A percentile compares a stretch with the other conserved stretches of the same genome.
These are phyloP conservation scores for Astrocystis sublimbata DNA, from an alignment of 495 filamentous ascomycete genomes.

Conservation along the genomic window DNA sequence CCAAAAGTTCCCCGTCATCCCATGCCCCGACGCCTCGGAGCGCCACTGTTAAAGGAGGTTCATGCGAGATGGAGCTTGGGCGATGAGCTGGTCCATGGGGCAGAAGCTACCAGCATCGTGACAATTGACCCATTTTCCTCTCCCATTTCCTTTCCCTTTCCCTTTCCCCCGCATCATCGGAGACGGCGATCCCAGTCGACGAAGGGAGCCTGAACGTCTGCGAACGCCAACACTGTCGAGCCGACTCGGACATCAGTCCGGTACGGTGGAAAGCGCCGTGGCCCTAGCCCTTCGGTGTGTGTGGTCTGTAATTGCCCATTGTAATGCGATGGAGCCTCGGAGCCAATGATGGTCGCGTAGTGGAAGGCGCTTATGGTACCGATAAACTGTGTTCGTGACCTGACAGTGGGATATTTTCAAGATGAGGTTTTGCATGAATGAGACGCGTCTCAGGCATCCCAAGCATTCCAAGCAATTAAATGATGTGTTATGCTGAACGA, in stretches of 20 bases:
- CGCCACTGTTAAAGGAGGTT: constrained; percentile 3
- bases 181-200: constrained; percentile 17
- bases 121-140: neutral
- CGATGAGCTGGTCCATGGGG: neutral
- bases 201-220: neutral
- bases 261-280: constrained; percentile 23
- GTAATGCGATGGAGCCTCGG: constrained; percentile 44
- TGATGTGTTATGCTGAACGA: constrained; percentile 44
- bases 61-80: constrained; percentile 1
- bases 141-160: too few species aligned
- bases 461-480: constrained; percentile 54
- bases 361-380: constrained; percentile 31
- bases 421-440: constrained; percentile 47
- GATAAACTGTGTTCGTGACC: constrained; percentile 19
- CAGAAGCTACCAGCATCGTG: constrained; percentile 10
- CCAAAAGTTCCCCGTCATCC: too few species aligned
- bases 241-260: constrained; percentile 23
- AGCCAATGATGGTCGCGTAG: constrained; percentile 30
- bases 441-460: constrained; percentile 49
- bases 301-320: constrained; percentile 46
- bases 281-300: constrained; percentile 32
- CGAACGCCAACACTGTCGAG: constrained; percentile 7
- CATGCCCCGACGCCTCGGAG: constrained; percentile 8
- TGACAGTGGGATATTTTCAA: constrained; percentile 27
- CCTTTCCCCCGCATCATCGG: constrained; percentile 11